A percentile compares a stretch with the other conserved stretches of the same genome.
These are phyloP conservation scores for Aspergillus panamensis DNA, from an alignment of 495 filamentous ascomycete species.

Conservation along the genomic window DNA sequence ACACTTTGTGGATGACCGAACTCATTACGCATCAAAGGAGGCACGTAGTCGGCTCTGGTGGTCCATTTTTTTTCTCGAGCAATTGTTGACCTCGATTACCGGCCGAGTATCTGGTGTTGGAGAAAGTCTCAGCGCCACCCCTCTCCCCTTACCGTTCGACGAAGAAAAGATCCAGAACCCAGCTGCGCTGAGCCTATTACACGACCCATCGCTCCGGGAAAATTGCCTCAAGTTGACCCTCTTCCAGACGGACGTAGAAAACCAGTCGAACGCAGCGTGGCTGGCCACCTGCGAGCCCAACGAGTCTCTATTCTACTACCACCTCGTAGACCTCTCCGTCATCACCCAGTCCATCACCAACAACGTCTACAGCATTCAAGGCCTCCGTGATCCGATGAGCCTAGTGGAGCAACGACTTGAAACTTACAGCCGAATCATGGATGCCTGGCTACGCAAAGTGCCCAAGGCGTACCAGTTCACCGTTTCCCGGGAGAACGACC, in stretches of 20 bases:
- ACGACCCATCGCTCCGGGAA: constrained; percentile 20
- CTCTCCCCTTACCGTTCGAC: constrained; percentile 51
- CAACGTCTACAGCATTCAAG: constrained; percentile 54
- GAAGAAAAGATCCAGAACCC: constrained; percentile 43
- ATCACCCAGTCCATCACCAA: constrained; percentile 52
- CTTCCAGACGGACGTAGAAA: constrained; percentile 26
- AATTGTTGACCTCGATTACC: constrained; percentile 55
- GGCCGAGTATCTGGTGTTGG: constrained; percentile 57
- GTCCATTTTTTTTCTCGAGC: constrained; percentile 57
- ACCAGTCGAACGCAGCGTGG: constrained; percentile 20
- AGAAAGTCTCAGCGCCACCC: constrained; percentile 50
- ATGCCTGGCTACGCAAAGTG: constrained; percentile 50
- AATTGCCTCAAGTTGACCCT: constrained; percentile 32
- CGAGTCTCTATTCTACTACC: constrained; percentile 45
- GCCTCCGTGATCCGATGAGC: constrained; percentile 44
- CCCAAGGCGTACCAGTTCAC: constrained; percentile 46
- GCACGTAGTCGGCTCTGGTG: constrained; percentile 61
- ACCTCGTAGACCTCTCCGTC: constrained; percentile 42
- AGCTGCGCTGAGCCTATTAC: constrained; percentile 22
- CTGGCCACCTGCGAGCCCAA: constrained; percentile 28
- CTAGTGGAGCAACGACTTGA: constrained; percentile 52
- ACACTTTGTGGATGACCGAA: constrained; percentile 47
- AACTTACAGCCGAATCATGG: constrained; percentile 40
- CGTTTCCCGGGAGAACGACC: constrained; percentile 14
- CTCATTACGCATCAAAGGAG: constrained; percentile 53